Conservation (phyloP, 192 early-diverging fungal species). For the Coemansia sp. region DNA sequence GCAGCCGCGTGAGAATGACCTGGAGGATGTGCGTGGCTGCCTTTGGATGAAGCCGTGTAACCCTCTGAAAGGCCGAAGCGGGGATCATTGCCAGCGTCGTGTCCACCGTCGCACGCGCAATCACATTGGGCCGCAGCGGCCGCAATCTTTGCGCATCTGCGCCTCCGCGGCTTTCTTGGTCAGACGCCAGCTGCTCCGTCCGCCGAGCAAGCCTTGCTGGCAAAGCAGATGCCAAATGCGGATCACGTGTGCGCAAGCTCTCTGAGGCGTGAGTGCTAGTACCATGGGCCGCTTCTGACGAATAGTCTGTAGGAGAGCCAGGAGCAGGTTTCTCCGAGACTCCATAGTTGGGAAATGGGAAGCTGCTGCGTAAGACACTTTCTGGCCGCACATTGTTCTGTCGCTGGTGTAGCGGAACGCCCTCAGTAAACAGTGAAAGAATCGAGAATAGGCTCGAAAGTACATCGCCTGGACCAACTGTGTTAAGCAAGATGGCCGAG, state of each 20-base stretch:
- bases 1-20: conserved; percentile 92
- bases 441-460: conserved; percentile 94
- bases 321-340: background rate
- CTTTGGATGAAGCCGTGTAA: conserved; percentile 87
- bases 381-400: background rate
- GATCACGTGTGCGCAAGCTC: too few relatives aligned
- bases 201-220: too few relatives aligned
- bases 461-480: conserved; percentile 85
- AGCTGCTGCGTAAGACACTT: background rate
- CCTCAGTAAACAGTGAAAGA: conserved; percentile 83
- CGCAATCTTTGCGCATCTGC: conserved; percentile 7
- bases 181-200: background rate
- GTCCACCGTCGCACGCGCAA: conserved; percentile 81
- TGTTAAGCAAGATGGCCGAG: conserved; percentile 69
- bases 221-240: too few relatives aligned
- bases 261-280: too few relatives aligned
- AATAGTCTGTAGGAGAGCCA: background rate
- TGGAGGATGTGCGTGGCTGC: conserved; percentile 94
- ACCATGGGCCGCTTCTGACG: too few relatives aligned
- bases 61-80: conserved; percentile 83
- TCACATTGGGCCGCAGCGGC: conserved; percentile 70
- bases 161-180: background rate
- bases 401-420: conserved; percentile 54
- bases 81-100: conserved; percentile 94
- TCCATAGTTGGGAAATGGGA: background rate